Conservation (phyloP, 106 monocot genomes). For the Apostasia ramifera region DNA sequence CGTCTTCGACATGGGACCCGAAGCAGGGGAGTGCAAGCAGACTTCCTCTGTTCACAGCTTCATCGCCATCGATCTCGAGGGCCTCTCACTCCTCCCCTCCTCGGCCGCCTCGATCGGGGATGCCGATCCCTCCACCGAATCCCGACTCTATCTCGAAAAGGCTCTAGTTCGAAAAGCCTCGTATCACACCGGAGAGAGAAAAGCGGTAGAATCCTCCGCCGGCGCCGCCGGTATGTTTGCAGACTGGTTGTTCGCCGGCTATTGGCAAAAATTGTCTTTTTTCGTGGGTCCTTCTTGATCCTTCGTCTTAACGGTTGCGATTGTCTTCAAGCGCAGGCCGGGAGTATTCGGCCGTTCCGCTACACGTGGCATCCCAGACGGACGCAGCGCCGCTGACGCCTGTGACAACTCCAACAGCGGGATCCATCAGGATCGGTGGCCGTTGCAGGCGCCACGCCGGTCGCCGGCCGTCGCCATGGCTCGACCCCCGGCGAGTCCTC, state of each 20-base stretch:
- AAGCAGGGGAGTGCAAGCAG: neutral
- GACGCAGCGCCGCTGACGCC: neutral
- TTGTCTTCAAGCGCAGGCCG: neutral
- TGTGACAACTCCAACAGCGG: neutral
- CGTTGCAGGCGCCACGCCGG: neutral
- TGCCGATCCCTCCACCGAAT: neutral
- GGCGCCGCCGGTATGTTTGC: too few species aligned
- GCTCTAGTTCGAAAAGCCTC: neutral
- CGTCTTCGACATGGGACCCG: neutral
- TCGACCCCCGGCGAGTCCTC: slow-evolving; percentile 10
- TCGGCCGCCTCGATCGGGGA: neutral
- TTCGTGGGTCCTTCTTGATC: neutral
- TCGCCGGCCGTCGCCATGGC: neutral
- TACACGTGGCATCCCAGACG: slow-evolving; percentile 1
- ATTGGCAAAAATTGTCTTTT: neutral
- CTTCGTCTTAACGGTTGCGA: neutral
- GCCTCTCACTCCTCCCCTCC: neutral
- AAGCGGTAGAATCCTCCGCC: too few species aligned
- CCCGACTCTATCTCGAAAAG: neutral
- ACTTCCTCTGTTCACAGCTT: neutral
- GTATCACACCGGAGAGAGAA: too few species aligned
- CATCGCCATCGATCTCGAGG: neutral
- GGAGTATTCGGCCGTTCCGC: neutral
- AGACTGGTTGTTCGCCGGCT: too few species aligned
- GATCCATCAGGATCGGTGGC: neutral